phyloP scores from a whole-genome alignment of 2,329 filamentous ascomycete species.

The Lachnellula suecica region DNA sequence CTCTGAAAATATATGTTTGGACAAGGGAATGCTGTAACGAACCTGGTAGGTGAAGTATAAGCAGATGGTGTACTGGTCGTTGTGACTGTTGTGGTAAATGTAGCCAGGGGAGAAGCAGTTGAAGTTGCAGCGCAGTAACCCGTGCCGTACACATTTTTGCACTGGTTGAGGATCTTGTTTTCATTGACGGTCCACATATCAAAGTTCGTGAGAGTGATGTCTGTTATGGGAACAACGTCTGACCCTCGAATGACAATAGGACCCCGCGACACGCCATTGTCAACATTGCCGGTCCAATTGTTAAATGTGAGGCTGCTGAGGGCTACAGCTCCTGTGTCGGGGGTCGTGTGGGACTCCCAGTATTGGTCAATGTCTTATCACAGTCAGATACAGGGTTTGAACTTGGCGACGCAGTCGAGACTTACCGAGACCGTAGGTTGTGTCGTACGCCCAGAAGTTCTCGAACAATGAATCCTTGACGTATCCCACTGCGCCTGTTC shows the following conservation, averaged over 20 bases:
- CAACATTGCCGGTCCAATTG: slow-evolving; percentile 35
- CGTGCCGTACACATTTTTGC: slow-evolving; percentile 36
- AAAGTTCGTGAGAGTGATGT: slow-evolving; percentile 36
- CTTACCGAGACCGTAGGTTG: slow-evolving; percentile 23
- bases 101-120: slow-evolving; percentile 15
- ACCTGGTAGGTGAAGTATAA: slow-evolving; percentile 27
- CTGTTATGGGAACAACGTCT: slow-evolving; percentile 32
- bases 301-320: slow-evolving; percentile 25
- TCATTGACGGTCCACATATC: slow-evolving; percentile 35
- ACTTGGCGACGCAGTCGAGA: no score
- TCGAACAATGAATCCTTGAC: slow-evolving; percentile 36
- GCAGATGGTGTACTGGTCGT: slow-evolving; percentile 24
- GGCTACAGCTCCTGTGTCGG: slow-evolving; percentile 28
- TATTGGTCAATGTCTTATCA: slow-evolving; percentile 26
- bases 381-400: not conserved
- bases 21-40: no score
- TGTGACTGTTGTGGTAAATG: slow-evolving; percentile 28
- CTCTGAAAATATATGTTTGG: no score
- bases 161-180: slow-evolving; percentile 30
- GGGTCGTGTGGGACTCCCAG: slow-evolving; percentile 24
- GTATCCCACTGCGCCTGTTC: slow-evolving; percentile 33
- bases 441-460: slow-evolving; percentile 27
- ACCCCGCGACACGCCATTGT: slow-evolving; percentile 30
- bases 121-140: slow-evolving; percentile 30
- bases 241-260: slow-evolving; percentile 34